Evolutionary conservation across 345 rosid genomes (phyloP), one percentile per base, ranked within the genome.

Genomic region (Melastoma malabathricum): DNA sequence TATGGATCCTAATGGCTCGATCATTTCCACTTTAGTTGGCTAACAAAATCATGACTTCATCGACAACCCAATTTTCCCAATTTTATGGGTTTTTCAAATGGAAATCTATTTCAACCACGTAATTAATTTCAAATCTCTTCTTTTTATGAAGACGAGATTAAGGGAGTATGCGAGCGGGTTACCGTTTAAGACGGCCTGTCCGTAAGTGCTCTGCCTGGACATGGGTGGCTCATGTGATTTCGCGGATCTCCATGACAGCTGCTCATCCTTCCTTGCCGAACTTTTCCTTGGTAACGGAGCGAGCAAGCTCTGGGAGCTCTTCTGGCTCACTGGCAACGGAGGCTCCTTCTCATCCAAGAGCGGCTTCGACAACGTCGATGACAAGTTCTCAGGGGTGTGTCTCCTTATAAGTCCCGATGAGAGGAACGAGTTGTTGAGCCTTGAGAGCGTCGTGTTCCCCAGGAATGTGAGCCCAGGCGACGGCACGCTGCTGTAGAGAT

Each of bases 161-260:
- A 19, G 25, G 48, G 29, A 14, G 4, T 19, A 48, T n/a, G 3
- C n/a, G 6, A 31, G 59, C 10, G 31, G 57, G 75, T 61, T 60
- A 89, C 95, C 97, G 57, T 89, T 89, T 13, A 89, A 49, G 55
- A 83, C 73, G 20, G 97, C 94, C 63, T 89, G 97, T 22, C 82
- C 78, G 45, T 59, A 85, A 9, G 95, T 66, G 75, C 97, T 79
- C 18, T 79, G 74, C 12, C 74, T 77, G 46, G 89, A 60, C 23
- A 66, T 68, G 23, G 74, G 75, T 44, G 61, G 59, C 56, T 72
- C 94, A 56, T 85, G 95, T 10, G 80, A 67, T 8, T 85, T 93
- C 14, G 80, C 67, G 9, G 75, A 69, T 51, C 64, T 63, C 38
- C 29, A 48, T 16, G 79, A 70, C 3, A 65, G 27, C 27, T 71